Percentiles rank a stretch among this genome's conserved stretches.
Evolutionary conservation across 441 rosid species (phyloP).

Genomic region (Populus hybrid): DNA sequence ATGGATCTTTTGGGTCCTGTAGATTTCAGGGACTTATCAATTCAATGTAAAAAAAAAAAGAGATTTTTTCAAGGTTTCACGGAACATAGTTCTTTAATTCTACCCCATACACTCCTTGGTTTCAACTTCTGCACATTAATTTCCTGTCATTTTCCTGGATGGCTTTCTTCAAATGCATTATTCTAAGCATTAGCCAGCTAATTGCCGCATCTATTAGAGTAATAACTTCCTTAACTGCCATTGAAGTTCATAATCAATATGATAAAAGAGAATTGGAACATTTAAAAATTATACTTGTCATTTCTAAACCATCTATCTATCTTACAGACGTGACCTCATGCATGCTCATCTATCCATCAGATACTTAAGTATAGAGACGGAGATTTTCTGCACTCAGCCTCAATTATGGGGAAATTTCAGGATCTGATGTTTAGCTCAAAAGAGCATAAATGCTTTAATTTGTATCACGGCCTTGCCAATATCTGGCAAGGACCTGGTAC

Average conservation of each 20-base stretch:
- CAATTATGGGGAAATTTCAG: neutral
- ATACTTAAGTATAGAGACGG: neutral
- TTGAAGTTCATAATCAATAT: neutral
- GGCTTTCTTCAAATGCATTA: neutral
- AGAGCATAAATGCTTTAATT: no score
- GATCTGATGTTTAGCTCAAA: no score
- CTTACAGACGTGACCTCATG: neutral
- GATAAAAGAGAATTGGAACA: neutral
- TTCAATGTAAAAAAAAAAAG: no score
- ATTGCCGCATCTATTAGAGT: neutral
- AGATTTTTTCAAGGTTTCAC: no score
- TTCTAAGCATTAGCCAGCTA: neutral
- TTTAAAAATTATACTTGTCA: neutral
- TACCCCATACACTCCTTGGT: neutral
- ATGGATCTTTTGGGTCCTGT: neutral
- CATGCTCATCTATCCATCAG: neutral
- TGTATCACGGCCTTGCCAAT: neutral
- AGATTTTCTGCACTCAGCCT: neutral
- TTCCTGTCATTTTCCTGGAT: neutral
- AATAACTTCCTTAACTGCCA: neutral
- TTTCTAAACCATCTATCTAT: neutral
- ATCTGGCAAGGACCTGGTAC: neutral
- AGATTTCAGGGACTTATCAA: no score
- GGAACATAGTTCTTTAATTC: no score
- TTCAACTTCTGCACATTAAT: neutral